Evolutionary conservation across 306 rosid genomes (phyloP), one percentile per base, ranked within the genome.

Genomic region (Psophocarpus tetragonolobus): DNA sequence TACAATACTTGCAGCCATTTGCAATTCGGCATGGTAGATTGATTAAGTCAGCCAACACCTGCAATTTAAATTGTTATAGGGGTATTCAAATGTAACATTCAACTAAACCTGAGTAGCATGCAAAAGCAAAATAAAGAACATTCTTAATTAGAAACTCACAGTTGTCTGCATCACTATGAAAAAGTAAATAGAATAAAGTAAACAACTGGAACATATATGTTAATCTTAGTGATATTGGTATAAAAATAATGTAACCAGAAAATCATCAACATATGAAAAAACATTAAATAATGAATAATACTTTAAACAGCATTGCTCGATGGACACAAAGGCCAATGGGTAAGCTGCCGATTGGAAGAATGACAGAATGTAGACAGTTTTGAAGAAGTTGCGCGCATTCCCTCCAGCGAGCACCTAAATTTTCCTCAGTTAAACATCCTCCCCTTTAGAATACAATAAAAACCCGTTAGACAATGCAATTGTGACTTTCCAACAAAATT

Each of bases 11-110:
- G 87, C 98, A 94, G 29, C 98, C 97, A 85, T 85, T 92, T 39
- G 96, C 97, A 80, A 94, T 87, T 71, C 98, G 96, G 82, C 98
- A 94, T 5, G 97, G 97, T 78, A 94, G 84, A 76, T 92, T 89
- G 78, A 94, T 79, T 74, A 82, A 79, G 83, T 94, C 97, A 20
- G 98, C 97, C 83, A 94, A 82, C 41, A 86, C 95, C 98, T 94
- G 92, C 81, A 83, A 79, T 84, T 73, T 74, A 54, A 64, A 80
- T 57, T 67, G 54, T 82, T 51, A 35, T 27, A 30, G 39, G 39
- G 21, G 47, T 44, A 66, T 50, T 73, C 38, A 53, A 71, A 60
- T 14, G n/a, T n/a, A 67, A 20, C 56, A 75, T 15, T 14, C 23
- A 48, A 70, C 15, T 41, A 77, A 21, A 73, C 60, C 11, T 64